Percentiles rank a stretch among this genome's conserved stretches.
Conservation (phyloP, 2,329 filamentous ascomycete genomes). For the Colletotrichum eremochloae region DNA sequence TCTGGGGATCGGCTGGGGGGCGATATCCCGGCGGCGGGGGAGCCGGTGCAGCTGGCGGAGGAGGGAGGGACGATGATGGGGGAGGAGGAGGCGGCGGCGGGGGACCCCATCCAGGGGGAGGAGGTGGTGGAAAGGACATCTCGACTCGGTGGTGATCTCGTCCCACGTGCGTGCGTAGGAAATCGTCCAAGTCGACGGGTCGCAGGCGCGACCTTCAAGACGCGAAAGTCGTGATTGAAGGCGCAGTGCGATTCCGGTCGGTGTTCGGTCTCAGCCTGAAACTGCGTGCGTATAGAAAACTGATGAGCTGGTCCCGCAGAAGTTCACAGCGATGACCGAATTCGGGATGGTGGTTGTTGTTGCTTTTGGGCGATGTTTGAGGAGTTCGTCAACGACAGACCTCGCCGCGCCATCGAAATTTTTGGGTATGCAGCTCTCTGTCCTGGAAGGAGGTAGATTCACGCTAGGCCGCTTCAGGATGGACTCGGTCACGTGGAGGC, state of each 20-base stretch:
- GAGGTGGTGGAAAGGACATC: constrained; percentile 70
- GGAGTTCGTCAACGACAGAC: constrained; percentile 34
- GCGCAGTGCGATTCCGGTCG: constrained; percentile 38
- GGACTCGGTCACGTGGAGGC: constrained; percentile 13
- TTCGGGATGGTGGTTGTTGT: constrained; percentile 16
- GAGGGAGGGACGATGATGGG: constrained; percentile 68
- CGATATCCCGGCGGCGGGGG: constrained; percentile 90
- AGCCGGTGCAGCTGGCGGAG: constrained; percentile 69
- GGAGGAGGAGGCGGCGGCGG: constrained; percentile 65
- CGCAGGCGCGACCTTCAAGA: constrained; percentile 42
- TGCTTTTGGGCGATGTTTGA: constrained; percentile 35
- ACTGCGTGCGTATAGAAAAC: constrained; percentile 22
- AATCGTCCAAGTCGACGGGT: constrained; percentile 39
- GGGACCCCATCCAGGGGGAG: constrained; percentile 69
- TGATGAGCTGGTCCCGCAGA: constrained; percentile 41
- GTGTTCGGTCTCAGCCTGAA: constrained; percentile 21
- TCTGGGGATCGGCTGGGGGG: constrained; percentile 83
- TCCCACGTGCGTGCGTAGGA: constrained; percentile 34
- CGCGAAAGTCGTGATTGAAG: constrained; percentile 31
- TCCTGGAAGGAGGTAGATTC: neutral
- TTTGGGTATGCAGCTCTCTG: constrained; percentile 40
- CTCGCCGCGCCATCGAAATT: constrained; percentile 40
- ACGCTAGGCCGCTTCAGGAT: constrained; percentile 16
- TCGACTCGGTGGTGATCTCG: constrained; percentile 43
- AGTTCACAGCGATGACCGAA: constrained; percentile 44